Evolutionary conservation across 2,329 filamentous ascomycete genomes (phyloP).

Genomic region (Fusarium burgessii): DNA sequence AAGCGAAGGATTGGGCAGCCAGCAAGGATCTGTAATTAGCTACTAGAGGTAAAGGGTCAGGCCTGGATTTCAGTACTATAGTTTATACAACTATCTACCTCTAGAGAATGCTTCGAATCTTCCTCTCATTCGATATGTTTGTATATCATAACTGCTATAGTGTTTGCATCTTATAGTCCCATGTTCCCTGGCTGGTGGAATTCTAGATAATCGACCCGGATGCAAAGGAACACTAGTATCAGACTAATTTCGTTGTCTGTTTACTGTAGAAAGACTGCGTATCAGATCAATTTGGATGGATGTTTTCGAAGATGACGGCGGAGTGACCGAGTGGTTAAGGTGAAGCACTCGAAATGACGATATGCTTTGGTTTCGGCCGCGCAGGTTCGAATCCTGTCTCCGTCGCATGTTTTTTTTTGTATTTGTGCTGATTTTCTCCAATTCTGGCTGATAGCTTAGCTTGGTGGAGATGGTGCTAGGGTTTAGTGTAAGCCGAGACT

Average conservation of each 20-base stretch:
- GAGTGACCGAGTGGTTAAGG: constrained; percentile 8
- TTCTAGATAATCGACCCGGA: not conserved
- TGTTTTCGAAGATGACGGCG: not conserved
- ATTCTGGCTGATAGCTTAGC: no score
- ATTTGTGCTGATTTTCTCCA: not conserved
- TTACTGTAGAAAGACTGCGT: fast-evolving
- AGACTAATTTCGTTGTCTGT: no score
- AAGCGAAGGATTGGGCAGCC: fast-evolving
- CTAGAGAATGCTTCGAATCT: not conserved
- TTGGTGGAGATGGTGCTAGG: no score
- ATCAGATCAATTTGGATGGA: fast-evolving
- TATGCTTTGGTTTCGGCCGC: constrained; percentile 8
- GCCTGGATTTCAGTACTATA: no score
- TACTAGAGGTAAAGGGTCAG: no score
- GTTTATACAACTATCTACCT: no score
- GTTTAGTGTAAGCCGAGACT: no score
- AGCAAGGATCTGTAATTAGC: not conserved
- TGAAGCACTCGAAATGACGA: constrained; percentile 5
- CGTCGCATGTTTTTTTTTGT: not conserved
- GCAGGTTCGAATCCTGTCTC: constrained; percentile 8
- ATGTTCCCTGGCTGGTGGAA: not conserved
- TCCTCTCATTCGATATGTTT: fast-evolving
- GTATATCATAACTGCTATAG: not conserved
- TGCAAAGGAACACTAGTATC: no score
- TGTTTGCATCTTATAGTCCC: no score